These are phyloP conservation scores for Schwanniomyces pseudopolymorphus DNA, from an alignment of 805 yeast species.

Conservation along the genomic window DNA sequence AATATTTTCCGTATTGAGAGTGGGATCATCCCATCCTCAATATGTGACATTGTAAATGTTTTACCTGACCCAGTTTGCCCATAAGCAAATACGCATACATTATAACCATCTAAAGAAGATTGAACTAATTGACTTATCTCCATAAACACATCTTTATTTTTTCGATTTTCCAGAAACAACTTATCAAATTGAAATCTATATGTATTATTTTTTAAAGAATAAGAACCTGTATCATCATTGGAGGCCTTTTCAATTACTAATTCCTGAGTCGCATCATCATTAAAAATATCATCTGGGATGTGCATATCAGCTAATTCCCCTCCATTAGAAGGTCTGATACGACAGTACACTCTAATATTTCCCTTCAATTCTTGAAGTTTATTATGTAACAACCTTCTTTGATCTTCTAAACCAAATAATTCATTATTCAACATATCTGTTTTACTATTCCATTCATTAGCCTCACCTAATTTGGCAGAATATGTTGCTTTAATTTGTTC, in stretches of 20 bases:
- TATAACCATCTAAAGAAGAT: conserved; percentile 76
- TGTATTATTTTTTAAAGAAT: conserved; percentile 6
- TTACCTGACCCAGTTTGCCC: conserved; percentile 98
- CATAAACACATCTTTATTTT: conserved; percentile 68
- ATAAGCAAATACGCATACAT: conserved; percentile 92
- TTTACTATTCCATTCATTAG: conserved; percentile 7
- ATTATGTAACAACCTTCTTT: conserved; percentile 67
- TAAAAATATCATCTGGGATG: conserved; percentile 24
- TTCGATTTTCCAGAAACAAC: conserved; percentile 56
- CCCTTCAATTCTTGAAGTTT: conserved; percentile 85
- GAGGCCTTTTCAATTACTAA: conserved; percentile 23
- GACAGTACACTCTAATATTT: conserved; percentile 85
- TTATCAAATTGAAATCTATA: conserved; percentile 70
- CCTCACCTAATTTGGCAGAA: conserved; percentile 3
- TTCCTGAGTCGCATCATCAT: conserved; percentile 36
- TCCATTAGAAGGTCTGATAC: conserved; percentile 61
- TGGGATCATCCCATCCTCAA: conserved; percentile 77
- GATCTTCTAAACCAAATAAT: conserved; percentile 50
- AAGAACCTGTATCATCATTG: conserved; percentile 5
- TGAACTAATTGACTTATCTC: conserved; percentile 87
- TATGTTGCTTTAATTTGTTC: conserved; percentile 7
- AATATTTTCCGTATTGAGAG: conserved; percentile 72
- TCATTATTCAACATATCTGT: conserved; percentile 22
- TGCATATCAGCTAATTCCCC: conserved; percentile 14
- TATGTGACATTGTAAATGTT: conserved; percentile 81